Conservation (phyloP, 78 protist genomes). For the Dictyostelium capitatum region DNA sequence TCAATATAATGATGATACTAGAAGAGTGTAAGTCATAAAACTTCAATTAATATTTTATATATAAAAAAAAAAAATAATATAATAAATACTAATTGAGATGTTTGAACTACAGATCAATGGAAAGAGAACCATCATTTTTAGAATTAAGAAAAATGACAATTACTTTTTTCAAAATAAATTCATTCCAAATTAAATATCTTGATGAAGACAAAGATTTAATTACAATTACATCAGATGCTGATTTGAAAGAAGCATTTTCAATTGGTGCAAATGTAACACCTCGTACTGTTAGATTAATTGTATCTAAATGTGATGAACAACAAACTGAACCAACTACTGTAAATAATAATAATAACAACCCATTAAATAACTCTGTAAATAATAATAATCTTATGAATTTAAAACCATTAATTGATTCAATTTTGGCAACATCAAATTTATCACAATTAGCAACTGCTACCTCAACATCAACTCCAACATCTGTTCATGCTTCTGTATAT, state of each 20-base stretch:
- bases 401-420: conserved; percentile 27
- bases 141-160: conserved; percentile 24
- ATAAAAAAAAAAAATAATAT: not conserved
- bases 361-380: not conserved
- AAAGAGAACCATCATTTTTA: conserved; percentile 44
- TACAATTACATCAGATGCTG: conserved; percentile 45
- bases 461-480: not conserved
- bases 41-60: not conserved
- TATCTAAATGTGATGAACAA: not conserved
- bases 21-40: conserved; percentile 66
- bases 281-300: conserved; percentile 8
- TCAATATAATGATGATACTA: conserved; percentile 55
- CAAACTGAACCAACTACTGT: not conserved
- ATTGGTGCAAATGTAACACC: conserved; percentile 1
- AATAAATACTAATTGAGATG: too few relatives aligned
- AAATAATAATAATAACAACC: not conserved
- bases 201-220: conserved; percentile 71
- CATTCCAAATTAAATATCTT: conserved; percentile 28
- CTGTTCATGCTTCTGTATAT: not conserved
- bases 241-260: conserved; percentile 62
- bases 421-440: conserved; percentile 8
- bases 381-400: not conserved
- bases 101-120: conserved; percentile 63
- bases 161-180: conserved; percentile 14
- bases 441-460: not conserved